Evolutionary conservation across 2,329 filamentous ascomycete species (phyloP).

Genomic region (Colletotrichum graminicola): DNA sequence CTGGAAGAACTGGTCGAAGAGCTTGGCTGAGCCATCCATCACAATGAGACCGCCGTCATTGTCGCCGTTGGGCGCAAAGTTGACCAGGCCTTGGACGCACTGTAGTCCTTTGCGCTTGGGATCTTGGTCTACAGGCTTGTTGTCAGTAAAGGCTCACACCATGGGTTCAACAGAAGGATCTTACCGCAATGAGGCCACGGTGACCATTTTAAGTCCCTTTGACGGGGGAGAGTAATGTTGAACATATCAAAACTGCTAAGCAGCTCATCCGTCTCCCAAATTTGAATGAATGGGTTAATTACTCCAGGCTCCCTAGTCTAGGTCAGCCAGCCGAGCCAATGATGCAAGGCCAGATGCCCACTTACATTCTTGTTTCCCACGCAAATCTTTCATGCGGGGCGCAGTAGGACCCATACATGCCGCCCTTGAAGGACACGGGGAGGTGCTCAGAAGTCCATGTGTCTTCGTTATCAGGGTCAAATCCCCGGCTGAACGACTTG

Average conservation of each 20-base stretch:
- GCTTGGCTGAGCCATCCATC: constrained; percentile 56
- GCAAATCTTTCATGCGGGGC: constrained; percentile 57
- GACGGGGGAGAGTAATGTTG: constrained; percentile 56
- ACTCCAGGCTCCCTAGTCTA: constrained; percentile 51
- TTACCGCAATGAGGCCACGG: constrained; percentile 30
- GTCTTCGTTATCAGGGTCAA: constrained; percentile 52
- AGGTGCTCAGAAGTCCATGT: constrained; percentile 60
- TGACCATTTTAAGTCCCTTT: constrained; percentile 29
- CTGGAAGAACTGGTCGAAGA: constrained; percentile 59
- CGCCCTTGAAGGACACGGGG: constrained; percentile 57
- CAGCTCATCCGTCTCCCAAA: constrained; percentile 53
- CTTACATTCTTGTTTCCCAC: constrained; percentile 55
- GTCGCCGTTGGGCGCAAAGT: constrained; percentile 58
- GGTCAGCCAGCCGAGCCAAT: background rate
- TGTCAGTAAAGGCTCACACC: background rate
- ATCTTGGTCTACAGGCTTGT: constrained; percentile 51
- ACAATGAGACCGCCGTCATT: constrained; percentile 61
- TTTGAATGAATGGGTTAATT: constrained; percentile 54
- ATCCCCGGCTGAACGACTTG: constrained; percentile 55
- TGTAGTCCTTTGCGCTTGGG: constrained; percentile 45
- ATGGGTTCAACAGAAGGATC: background rate
- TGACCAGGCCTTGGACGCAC: constrained; percentile 58
- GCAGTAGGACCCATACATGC: constrained; percentile 57
- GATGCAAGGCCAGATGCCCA: background rate
- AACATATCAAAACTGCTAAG: constrained; percentile 50